Conservation (phyloP, 306 rosid genomes). For the Quercus robur region DNA sequence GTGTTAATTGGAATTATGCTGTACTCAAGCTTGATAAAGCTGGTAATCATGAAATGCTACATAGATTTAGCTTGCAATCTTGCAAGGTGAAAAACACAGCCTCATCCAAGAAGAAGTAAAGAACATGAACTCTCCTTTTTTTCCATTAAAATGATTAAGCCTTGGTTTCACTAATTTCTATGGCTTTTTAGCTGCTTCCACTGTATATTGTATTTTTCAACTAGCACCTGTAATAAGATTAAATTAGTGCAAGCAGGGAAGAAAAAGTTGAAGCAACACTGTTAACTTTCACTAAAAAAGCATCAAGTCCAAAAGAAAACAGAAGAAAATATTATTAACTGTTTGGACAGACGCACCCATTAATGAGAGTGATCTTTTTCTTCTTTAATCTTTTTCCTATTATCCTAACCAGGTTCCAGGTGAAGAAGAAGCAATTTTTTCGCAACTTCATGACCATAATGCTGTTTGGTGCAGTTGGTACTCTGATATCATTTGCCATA, state of each 20-base stretch:
- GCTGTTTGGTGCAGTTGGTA: constrained; percentile 91
- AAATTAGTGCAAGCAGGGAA: neutral
- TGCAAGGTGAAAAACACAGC: neutral
- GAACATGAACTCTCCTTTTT: neutral
- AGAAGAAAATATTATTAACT: neutral
- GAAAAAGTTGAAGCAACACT: neutral
- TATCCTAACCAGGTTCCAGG: constrained; percentile 69
- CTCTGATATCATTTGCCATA: constrained; percentile 83
- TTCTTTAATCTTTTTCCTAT: neutral
- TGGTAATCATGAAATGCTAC: neutral
- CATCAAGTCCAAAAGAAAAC: neutral
- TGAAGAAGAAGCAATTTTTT: constrained; percentile 95
- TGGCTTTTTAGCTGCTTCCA: neutral
- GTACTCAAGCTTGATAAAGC: neutral
- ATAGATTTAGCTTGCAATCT: no score
- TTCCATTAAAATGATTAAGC: neutral
- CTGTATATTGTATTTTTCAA: neutral
- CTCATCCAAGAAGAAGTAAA: neutral
- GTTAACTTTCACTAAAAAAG: neutral
- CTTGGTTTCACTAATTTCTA: neutral
- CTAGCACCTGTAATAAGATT: no score
- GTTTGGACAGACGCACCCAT: constrained; percentile 2
- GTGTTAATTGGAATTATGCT: neutral
- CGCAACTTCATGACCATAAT: constrained; percentile 86
- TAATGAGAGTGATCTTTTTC: constrained; percentile 11